phyloP scores from a whole-genome alignment of 805 yeast genomes.

The Yarrowia phangngaensis region DNA sequence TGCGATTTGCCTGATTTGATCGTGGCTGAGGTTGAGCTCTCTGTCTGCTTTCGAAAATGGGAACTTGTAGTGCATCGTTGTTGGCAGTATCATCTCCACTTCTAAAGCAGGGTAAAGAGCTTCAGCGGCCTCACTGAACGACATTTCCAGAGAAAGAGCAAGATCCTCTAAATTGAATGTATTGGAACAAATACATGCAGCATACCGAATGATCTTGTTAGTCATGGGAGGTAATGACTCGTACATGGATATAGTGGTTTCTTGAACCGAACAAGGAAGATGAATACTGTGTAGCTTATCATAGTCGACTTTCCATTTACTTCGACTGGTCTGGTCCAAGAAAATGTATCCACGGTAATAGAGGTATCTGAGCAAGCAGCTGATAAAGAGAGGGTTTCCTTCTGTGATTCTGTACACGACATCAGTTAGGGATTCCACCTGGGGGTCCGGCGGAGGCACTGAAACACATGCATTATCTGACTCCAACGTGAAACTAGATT shows the following conservation, averaged over 20 bases:
- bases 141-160: constrained; percentile 40
- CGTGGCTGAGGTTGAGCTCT: constrained; percentile 36
- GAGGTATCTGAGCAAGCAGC: constrained; percentile 29
- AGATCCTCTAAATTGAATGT: constrained; percentile 43
- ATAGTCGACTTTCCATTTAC: constrained; percentile 33
- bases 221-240: constrained; percentile 34
- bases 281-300: constrained; percentile 26
- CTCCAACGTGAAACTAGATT: constrained; percentile 21
- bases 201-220: constrained; percentile 40
- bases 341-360: constrained; percentile 31
- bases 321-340: constrained; percentile 20
- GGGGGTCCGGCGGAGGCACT: constrained; percentile 22
- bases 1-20: constrained; percentile 40
- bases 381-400: constrained; percentile 34
- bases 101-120: constrained; percentile 41
- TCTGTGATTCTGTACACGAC: constrained; percentile 31
- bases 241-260: constrained; percentile 31
- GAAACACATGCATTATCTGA: background rate
- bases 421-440: constrained; percentile 30
- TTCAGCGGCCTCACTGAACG: constrained; percentile 40
- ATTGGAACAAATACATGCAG: constrained; percentile 45
- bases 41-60: constrained; percentile 45
- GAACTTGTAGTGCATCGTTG: constrained; percentile 46
- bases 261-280: constrained; percentile 29
- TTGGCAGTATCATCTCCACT: constrained; percentile 41